phyloP scores from a whole-genome alignment of 23 red algal species.

The Gracilariopsis chorda region DNA sequence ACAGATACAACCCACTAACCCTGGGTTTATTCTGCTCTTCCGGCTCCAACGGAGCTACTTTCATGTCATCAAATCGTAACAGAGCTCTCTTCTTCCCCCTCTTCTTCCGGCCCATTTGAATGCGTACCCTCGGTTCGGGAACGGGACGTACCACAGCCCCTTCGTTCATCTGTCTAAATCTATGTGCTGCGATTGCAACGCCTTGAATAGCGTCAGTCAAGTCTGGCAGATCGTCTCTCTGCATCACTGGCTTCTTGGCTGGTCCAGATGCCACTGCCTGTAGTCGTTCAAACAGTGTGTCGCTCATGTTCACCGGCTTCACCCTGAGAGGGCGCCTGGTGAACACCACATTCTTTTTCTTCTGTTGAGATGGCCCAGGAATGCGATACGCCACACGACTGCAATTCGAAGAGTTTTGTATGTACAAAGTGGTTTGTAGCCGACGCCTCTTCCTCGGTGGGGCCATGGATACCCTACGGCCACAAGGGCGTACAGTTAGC shows the following conservation, averaged over 20 bases:
- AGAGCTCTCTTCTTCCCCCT: slow-evolving; percentile 8
- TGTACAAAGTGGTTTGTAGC: neutral
- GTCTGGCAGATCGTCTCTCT: neutral
- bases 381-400: neutral
- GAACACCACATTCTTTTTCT: neutral
- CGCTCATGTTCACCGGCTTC: neutral
- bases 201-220: neutral
- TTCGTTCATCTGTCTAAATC: neutral
- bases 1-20: neutral
- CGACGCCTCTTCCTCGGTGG: neutral
- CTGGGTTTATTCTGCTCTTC: neutral
- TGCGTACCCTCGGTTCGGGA: neutral
- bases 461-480: neutral
- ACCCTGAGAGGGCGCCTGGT: neutral
- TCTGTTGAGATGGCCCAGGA: neutral
- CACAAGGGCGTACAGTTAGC: slow-evolving; percentile 31
- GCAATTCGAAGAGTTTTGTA: slow-evolving; percentile 35
- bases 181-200: neutral
- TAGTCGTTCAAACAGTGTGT: neutral
- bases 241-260: neutral
- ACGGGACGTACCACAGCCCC: slow-evolving; percentile 5
- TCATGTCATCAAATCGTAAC: neutral
- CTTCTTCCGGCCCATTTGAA: slow-evolving; percentile 24
- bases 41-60: slow-evolving; percentile 1
- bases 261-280: neutral